Base-by-base conservation (phyloP, 2,329 filamentous ascomycete genomes). In the Uncinocarpus reesii region DNA sequence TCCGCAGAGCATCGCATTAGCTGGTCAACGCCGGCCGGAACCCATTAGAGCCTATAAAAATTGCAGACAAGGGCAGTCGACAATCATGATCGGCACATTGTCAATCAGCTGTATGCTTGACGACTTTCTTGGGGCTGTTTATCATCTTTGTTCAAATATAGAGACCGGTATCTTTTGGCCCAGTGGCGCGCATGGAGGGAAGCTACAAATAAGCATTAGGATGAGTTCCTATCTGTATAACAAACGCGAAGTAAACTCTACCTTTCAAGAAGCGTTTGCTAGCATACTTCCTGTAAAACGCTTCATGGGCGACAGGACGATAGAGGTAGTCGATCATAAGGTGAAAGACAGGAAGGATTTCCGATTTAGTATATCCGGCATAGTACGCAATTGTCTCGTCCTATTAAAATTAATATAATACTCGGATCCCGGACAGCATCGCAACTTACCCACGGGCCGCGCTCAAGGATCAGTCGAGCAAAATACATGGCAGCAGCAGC, bases 261-360 rank as follows among this genome's bases (percentile, higher is more conserved):
- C 90, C 89, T 74, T 98, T 98, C 60, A 96, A 73, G 71, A 96
- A 98, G 71, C 95, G 95, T 76, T 96, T 98, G 79, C 87, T 94
- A 49, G 92, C 92, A 66, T 98, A 98, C 71, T 98, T 98, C 79
- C 94, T 95, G 77, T 95, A 96, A 76, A 98, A 95, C 31, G 92
- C 93, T 65, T 96, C 90, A 62, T 98, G 92, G 36, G 83, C 79
- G 47, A 95, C 85, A 21, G 90, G 92, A 10, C 86, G 81, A 51
- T 85, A 84, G 32, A 98, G 82, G 65, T 98, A 98, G 67, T 98
- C 89, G 53, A 98, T 81, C 89, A 98, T 95, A 52, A 96, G 77
- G 59, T 84, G 78, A 62, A 95, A 86, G 34, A 96, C 86, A 8
- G 90, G 90, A 65, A 90, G 79, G 57, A 98, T 88, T 68, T 98